Percentiles rank a stretch among this genome's conserved stretches.
Evolutionary conservation across 2,329 filamentous ascomycete species (phyloP).

Genomic region (Alternaria viburni): DNA sequence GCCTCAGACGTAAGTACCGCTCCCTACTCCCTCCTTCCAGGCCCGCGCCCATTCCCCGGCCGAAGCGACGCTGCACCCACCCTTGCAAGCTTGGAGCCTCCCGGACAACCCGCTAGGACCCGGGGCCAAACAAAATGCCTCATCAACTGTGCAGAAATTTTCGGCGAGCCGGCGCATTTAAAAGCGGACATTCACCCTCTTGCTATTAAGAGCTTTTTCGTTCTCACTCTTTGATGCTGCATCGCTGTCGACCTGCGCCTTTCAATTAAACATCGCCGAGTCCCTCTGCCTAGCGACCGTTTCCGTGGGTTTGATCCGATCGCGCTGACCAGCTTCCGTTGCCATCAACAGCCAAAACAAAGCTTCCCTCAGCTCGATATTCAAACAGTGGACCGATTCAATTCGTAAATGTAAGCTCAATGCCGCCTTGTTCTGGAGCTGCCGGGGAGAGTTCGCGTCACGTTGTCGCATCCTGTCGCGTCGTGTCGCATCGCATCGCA

Average conservation of each 20-base stretch:
- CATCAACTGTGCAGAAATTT: conserved; percentile 42
- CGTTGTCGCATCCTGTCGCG: conserved; percentile 8
- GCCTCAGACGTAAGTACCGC: conserved; percentile 34
- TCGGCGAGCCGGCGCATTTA: conserved; percentile 38
- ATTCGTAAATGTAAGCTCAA: conserved; percentile 44
- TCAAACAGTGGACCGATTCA: conserved; percentile 24
- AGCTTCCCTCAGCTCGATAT: conserved; percentile 20
- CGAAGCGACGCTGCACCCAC: conserved; percentile 24
- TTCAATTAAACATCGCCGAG: conserved; percentile 22
- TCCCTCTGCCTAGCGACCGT: conserved; percentile 32
- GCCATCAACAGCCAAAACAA: conserved; percentile 27
- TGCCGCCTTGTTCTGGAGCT: conserved; percentile 17
- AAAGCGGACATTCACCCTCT: conserved; percentile 34
- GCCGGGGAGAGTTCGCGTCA: conserved; percentile 15
- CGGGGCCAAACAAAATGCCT: conserved; percentile 47
- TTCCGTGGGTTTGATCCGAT: conserved; percentile 27
- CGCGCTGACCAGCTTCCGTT: conserved; percentile 40
- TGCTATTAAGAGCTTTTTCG: conserved; percentile 18
- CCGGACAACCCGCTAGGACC: conserved; percentile 38
- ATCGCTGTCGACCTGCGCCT: conserved; percentile 31
- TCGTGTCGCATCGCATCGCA: conserved; percentile 3
- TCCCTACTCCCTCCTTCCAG: conserved; percentile 3
- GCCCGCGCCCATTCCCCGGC: conserved; percentile 24
- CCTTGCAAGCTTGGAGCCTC: conserved; percentile 26
- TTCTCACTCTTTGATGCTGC: conserved; percentile 36